Percentiles rank a stretch among this genome's conserved stretches.
Conservation (phyloP, 1,284 basidiomycete genomes). For the Mycena citricolor region DNA sequence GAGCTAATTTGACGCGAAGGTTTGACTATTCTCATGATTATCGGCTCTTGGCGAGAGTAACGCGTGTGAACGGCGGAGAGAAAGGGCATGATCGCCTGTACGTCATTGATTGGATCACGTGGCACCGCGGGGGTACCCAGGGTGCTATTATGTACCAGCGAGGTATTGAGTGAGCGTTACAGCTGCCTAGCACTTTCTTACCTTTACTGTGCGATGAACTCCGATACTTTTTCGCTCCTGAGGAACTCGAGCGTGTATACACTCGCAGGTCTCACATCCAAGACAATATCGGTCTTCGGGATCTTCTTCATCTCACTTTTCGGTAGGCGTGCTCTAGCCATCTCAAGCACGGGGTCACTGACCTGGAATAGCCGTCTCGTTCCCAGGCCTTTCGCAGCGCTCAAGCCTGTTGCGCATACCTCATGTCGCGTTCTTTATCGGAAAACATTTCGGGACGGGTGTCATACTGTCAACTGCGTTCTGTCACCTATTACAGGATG, state of each 20-base stretch:
- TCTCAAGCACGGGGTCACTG: conserved; percentile 15
- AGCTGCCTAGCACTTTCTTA: too few relatives aligned
- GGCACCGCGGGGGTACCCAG: too few relatives aligned
- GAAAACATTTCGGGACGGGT: conserved; percentile 80
- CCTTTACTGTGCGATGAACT: too few relatives aligned
- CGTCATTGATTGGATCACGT: too few relatives aligned
- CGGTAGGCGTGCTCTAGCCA: conserved; percentile 27
- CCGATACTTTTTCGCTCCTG: too few relatives aligned
- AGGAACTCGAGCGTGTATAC: conserved; percentile 42
- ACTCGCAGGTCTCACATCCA: conserved; percentile 30
- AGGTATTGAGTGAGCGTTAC: too few relatives aligned
- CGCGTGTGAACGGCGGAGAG: too few relatives aligned
- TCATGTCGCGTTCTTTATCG: conserved; percentile 68
- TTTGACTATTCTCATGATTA: too few relatives aligned
- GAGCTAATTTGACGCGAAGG: too few relatives aligned
- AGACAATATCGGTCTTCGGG: conserved; percentile 30
- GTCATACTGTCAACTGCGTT: conserved; percentile 81
- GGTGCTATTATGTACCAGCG: too few relatives aligned
- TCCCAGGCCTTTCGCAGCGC: conserved; percentile 62
- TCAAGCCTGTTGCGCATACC: conserved; percentile 57
- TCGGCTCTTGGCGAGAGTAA: too few relatives aligned
- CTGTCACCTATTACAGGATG: conserved; percentile 73
- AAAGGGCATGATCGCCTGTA: too few relatives aligned
- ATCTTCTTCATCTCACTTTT: conserved; percentile 46
- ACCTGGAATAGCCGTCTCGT: conserved; percentile 49